phyloP scores from a whole-genome alignment of 129 eudicot species.

The Lactuca saligna region DNA sequence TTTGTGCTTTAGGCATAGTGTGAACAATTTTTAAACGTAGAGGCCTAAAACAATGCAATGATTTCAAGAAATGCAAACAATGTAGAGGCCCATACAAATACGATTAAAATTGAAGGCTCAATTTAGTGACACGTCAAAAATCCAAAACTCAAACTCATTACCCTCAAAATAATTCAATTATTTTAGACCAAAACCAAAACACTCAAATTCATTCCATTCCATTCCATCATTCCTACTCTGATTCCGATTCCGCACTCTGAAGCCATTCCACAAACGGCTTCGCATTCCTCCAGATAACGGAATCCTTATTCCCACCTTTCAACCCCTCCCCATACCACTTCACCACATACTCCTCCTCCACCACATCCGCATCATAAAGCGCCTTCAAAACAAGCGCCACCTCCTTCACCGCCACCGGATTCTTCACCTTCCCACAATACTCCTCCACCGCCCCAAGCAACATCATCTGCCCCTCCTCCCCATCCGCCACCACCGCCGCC shows the following conservation, averaged over 20 bases:
- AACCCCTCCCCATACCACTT: conserved; percentile 64
- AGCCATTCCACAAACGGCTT: conserved; percentile 87
- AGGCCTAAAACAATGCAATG: too few species aligned
- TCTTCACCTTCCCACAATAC: conserved; percentile 45
- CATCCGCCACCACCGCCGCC: conserved; percentile 51
- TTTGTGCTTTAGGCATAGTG: too few species aligned
- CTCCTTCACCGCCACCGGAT: conserved; percentile 52
- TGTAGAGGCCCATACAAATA: too few species aligned
- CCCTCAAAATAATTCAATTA: too few species aligned
- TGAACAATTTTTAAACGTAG: too few species aligned
- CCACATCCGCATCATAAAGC: conserved; percentile 59
- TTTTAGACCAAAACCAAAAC: too few species aligned
- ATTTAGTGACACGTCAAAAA: too few species aligned
- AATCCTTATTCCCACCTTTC: conserved; percentile 36
- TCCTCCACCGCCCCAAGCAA: conserved; percentile 58
- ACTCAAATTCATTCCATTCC: conserved; percentile 71
- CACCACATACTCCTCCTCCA: conserved; percentile 69
- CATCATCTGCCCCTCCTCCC: conserved; percentile 50
- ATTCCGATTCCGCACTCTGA: conserved; percentile 79
- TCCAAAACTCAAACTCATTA: too few species aligned
- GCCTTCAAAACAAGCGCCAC: conserved; percentile 62
- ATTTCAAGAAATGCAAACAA: too few species aligned
- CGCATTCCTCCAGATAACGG: conserved; percentile 65
- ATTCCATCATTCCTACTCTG: conserved; percentile 60
- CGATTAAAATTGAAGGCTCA: too few species aligned